These are phyloP conservation scores for Adiantum capillusveneris DNA, from an alignment of 75 land plant species.

Conservation along the genomic window DNA sequence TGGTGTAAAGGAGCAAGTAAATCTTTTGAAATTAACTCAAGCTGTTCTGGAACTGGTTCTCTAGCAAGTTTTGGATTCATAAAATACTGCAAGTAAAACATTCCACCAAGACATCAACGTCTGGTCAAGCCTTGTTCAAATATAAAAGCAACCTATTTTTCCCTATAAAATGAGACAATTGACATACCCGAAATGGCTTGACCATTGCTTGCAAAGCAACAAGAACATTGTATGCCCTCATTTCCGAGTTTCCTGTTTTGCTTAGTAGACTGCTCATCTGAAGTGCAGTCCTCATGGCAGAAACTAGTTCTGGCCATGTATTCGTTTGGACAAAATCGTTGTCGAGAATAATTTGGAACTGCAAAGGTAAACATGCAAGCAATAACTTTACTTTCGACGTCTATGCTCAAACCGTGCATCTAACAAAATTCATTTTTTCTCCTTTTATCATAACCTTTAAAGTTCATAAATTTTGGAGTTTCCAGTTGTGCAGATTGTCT, in stretches of 20 bases:
- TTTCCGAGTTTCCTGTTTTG: constrained; percentile 16
- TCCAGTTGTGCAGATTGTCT: too few species aligned
- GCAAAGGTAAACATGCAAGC: too few species aligned
- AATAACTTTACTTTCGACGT: too few species aligned
- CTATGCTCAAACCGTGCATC: too few species aligned
- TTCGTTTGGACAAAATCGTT: constrained; percentile 64
- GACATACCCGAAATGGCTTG: constrained; percentile 71
- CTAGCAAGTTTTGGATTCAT: constrained; percentile 67
- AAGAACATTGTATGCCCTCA: constrained; percentile 61
- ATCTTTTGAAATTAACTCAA: constrained; percentile 56
- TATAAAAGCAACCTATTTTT: background rate
- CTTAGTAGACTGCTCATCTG: constrained; percentile 53
- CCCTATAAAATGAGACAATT: background rate
- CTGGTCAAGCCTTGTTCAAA: too few species aligned
- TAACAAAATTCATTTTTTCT: too few species aligned
- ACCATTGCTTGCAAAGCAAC: constrained; percentile 49
- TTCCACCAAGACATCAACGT: too few species aligned
- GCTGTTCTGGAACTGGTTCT: constrained; percentile 74
- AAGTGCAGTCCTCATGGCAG: constrained; percentile 48
- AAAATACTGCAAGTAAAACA: constrained; percentile 57
- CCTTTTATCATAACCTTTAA: too few species aligned
- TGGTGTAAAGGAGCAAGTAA: constrained; percentile 53
- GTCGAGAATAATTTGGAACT: constrained; percentile 52
- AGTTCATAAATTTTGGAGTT: too few species aligned
- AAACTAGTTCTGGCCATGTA: constrained; percentile 77